Conservation (phyloP, 139 green algal species). For the Desmodesmus armatus region DNA sequence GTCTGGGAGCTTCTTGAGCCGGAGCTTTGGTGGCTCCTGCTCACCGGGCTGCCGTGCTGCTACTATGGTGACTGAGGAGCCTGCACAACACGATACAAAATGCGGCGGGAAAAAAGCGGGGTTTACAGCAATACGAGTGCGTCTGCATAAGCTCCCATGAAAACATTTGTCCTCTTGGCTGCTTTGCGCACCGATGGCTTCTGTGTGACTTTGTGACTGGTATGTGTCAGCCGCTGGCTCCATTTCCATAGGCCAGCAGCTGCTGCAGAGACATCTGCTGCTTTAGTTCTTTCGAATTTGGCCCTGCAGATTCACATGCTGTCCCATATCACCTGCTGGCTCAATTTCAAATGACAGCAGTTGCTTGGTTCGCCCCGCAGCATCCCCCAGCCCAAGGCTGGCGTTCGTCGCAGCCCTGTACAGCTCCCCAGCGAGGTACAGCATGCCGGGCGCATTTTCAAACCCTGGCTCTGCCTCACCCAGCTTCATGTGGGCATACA, state of each 20-base stretch:
- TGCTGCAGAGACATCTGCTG: not conserved
- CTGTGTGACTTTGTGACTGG: no score
- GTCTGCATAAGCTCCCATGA: no score
- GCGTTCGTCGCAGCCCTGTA: conserved; percentile 40
- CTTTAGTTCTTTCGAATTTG: not conserved
- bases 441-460: conserved; percentile 33
- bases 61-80: conserved; percentile 12
- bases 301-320: not conserved
- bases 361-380: conserved; percentile 11
- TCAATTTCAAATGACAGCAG: conserved; percentile 48
- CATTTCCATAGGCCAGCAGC: no score
- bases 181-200: no score
- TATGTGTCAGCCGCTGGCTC: not conserved
- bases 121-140: not conserved
- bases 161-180: no score
- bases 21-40: not conserved
- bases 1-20: conserved; percentile 19
- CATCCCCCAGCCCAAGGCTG: conserved; percentile 6
- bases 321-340: conserved; percentile 8
- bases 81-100: conserved; percentile 3
- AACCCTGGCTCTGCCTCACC: conserved; percentile 30
- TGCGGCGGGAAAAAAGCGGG: no score
- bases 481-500: conserved; percentile 42
- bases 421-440: conserved; percentile 30
- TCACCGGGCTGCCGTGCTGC: not conserved